Percentiles rank a stretch among this genome's conserved stretches.
These are phyloP conservation scores for Venturiaceae sp. DNA, from an alignment of 2,329 filamentous ascomycete species.

Conservation along the genomic window DNA sequence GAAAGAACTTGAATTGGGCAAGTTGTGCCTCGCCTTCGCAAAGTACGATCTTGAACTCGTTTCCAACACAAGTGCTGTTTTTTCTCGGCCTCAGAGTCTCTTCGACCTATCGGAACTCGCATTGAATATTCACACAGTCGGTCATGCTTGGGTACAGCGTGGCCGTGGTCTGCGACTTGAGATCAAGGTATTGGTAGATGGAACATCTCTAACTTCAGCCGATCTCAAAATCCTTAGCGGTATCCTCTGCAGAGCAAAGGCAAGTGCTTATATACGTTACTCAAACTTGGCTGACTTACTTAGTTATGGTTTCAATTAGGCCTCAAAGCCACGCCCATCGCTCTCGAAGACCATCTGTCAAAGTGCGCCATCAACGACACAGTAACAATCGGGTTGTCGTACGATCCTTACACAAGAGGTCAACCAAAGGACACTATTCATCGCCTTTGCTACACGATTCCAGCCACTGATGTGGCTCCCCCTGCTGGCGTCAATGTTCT, in stretches of 20 bases:
- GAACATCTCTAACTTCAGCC: slow-evolving; percentile 15
- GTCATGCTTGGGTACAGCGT: slow-evolving; percentile 20
- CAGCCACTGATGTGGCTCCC: slow-evolving; percentile 19
- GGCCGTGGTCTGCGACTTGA: slow-evolving; percentile 22
- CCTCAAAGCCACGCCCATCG: slow-evolving; percentile 16
- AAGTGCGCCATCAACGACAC: background rate
- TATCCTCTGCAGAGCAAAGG: slow-evolving; percentile 19
- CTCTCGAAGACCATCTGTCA: background rate
- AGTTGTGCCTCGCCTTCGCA: slow-evolving; percentile 10
- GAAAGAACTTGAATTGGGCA: slow-evolving; percentile 9
- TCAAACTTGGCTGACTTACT: background rate
- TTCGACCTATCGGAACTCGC: background rate
- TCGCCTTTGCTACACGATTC: slow-evolving; percentile 13
- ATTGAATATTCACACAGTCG: background rate
- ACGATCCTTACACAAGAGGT: background rate
- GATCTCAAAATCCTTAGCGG: slow-evolving; percentile 15
- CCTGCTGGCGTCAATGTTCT: slow-evolving; percentile 18
- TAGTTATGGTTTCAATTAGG: slow-evolving; percentile 26
- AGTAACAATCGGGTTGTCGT: background rate
- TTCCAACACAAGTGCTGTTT: background rate
- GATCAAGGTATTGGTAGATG: slow-evolving; percentile 16
- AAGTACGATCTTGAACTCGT: slow-evolving; percentile 12
- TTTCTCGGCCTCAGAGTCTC: background rate
- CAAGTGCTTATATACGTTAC: slow-evolving; percentile 10
- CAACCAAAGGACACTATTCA: slow-evolving; percentile 15